Evolutionary conservation across 495 filamentous ascomycete genomes (phyloP).

Genomic region (Neurospora cerealis): DNA sequence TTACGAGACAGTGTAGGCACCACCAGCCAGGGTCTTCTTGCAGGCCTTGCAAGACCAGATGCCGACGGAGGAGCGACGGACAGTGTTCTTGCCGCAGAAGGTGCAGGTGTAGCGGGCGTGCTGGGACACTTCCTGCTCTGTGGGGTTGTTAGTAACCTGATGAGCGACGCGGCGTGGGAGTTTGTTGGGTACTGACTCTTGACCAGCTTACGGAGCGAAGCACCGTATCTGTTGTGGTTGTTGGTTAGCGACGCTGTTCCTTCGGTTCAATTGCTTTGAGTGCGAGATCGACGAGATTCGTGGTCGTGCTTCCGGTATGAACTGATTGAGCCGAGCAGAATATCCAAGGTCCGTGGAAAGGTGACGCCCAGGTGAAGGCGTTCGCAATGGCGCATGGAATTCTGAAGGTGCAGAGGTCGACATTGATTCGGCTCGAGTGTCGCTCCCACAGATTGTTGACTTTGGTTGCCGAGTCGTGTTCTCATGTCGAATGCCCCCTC

Average conservation of each 20-base stretch:
- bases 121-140: constrained; percentile 91
- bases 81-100: constrained; percentile 92
- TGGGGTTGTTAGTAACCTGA: constrained; percentile 3
- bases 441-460: not conserved
- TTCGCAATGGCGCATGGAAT: not conserved
- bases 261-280: not conserved
- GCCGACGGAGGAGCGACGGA: constrained; percentile 84
- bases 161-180: not conserved
- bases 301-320: not conserved
- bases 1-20: constrained; percentile 94
- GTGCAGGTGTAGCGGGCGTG: constrained; percentile 90
- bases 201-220: constrained; percentile 98
- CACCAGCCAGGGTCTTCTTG: constrained; percentile 91
- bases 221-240: constrained; percentile 65
- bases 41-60: constrained; percentile 95
- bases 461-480: not conserved
- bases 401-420: not conserved
- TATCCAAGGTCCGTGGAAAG: not conserved
- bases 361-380: not conserved
- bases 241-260: constrained; percentile 6
- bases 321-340: not conserved
- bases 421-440: not conserved
- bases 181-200: constrained; percentile 46
- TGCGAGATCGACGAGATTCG: constrained; percentile 1
- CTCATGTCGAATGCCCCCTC: not conserved